phyloP scores from a whole-genome alignment of 192 early-diverging fungal genomes.

The Thoreauomyces humboldtii region DNA sequence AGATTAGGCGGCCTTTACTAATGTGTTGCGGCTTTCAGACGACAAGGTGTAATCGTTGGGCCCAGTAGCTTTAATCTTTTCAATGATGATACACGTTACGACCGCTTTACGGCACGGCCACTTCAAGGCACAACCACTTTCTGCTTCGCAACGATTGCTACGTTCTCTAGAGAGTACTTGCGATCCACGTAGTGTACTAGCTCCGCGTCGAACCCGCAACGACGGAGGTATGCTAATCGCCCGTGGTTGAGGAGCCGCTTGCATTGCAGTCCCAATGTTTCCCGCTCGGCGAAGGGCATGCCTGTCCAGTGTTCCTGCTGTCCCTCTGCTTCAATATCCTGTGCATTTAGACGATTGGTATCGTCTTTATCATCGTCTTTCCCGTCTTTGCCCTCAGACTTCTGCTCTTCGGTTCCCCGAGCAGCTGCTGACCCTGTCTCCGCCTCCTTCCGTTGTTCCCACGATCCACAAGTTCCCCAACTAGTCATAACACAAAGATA shows the following conservation, averaged over 20 bases:
- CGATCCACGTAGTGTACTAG: conserved; percentile 73
- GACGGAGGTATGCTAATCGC: conserved; percentile 52
- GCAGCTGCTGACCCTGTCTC: no score
- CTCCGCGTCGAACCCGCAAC: conserved; percentile 60
- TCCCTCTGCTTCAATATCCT: no score
- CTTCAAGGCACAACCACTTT: background rate
- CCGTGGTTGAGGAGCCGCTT: conserved; percentile 82
- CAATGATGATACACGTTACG: background rate
- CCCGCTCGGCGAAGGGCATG: conserved; percentile 57
- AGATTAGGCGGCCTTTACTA: background rate
- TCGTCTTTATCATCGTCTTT: conserved; percentile 25
- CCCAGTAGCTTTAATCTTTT: background rate
- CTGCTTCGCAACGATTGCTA: conserved; percentile 47
- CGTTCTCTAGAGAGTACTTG: conserved; percentile 70
- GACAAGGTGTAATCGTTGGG: background rate
- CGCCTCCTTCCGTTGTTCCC: conserved; percentile 3
- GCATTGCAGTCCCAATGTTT: conserved; percentile 63
- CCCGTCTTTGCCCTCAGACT: conserved; percentile 1
- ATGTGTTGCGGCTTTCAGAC: background rate
- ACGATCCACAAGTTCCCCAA: conserved; percentile 70
- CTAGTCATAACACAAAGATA: conserved; percentile 68
- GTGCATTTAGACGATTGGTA: no score
- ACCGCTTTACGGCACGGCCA: no score
- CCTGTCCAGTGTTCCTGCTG: conserved; percentile 66
- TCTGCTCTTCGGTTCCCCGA: background rate